Evolutionary conservation across 345 rosid genomes (phyloP), one percentile per base, ranked within the genome.

Genomic region (Populus euphratica): DNA sequence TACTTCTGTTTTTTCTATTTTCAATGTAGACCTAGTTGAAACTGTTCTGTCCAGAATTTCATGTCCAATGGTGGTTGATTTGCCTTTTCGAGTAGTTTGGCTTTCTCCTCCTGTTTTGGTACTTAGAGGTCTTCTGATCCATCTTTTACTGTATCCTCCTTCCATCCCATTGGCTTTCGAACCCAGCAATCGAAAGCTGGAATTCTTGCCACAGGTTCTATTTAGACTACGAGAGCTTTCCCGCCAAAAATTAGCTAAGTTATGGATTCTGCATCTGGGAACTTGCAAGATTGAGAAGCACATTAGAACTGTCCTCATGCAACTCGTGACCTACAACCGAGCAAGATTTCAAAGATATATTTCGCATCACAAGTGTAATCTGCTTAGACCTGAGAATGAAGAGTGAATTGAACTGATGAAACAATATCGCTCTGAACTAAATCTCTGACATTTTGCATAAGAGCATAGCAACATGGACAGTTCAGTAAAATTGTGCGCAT

Each of bases 211-310:
- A 77, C 72, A 54, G 43, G 73, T 67, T 39, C 81, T 73, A 72
- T 81, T 52, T 64, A 79, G 78, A 75, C 83, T 74, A 72, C 81
- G 82, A 81, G 87, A 83, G 74, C 84, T 80, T 84, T 84, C 87
- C 65, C 69, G 77, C 81, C 85, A 88, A 66, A 87, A 85, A 68
- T 74, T 81, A 71, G 87, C 88, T 21, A 95, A 81, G 78, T 80
- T 79, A 69, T 82, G 85, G 79, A 84, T 69, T 79, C 91, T 82
- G 23, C 77, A 81, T 87, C 87, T 92, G 65, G 94, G 90, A 72
- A 85, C 79, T 84, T 89, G 92, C 72, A 87, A 86, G 71, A 92
- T 81, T 69, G 97, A 86, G 84, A 86, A 80, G 80, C 91, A 89
- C 90, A 92, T 88, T 10, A 81, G 74, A 74, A 73, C 80, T 27